Conservation (phyloP, 139 green algal species). For the Volvox africanus region DNA sequence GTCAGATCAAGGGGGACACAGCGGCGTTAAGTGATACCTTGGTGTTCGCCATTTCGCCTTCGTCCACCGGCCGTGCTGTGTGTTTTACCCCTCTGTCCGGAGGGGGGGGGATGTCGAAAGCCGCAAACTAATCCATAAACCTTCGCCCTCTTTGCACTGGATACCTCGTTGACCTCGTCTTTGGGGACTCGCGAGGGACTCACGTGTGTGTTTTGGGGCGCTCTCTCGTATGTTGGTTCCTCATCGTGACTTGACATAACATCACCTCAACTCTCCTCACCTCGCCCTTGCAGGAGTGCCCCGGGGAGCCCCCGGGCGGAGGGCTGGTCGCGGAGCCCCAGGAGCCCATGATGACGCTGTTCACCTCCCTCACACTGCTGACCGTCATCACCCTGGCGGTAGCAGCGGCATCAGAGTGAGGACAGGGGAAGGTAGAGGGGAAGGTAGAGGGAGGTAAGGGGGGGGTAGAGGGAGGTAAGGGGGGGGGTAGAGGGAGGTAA, state of each 20-base stretch:
- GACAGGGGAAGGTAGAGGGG: neutral
- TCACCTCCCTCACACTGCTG: conserved; percentile 67
- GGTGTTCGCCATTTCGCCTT: neutral
- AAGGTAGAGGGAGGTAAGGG: no score
- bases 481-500: no score
- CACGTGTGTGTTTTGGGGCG: no score
- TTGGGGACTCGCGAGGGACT: no score
- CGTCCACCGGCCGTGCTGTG: neutral
- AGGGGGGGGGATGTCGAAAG: no score
- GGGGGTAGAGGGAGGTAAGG: no score
- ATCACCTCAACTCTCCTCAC: neutral
- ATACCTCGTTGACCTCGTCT: no score
- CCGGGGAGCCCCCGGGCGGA: neutral
- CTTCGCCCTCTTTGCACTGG: neutral
- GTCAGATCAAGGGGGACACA: neutral
- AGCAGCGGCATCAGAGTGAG: conserved; percentile 80
- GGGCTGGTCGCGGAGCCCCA: conserved; percentile 48
- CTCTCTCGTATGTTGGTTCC: no score
- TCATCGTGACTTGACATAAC: neutral
- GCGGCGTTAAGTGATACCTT: neutral
- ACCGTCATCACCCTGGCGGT: conserved; percentile 77
- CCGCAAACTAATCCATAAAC: no score
- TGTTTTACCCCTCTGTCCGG: neutral
- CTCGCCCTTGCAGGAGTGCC: neutral
- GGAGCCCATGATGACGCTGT: conserved; percentile 75